A percentile compares a stretch with the other conserved stretches of the same genome.
phyloP scores from a whole-genome alignment of 1,284 basidiomycete genomes.

The Malassezia dermatis region DNA sequence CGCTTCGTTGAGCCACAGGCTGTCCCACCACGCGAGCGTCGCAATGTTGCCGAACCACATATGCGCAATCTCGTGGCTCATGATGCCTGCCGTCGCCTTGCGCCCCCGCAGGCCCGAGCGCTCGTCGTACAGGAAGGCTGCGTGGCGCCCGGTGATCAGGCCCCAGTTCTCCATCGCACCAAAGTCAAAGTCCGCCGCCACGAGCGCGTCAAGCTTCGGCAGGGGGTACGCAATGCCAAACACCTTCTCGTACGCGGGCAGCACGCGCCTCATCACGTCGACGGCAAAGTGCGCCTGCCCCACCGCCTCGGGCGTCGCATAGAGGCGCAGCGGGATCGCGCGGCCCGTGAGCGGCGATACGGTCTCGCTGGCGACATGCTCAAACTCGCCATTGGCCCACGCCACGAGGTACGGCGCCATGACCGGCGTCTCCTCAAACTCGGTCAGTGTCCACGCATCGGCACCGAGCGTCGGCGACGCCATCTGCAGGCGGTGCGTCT shows the following conservation, averaged over 20 bases:
- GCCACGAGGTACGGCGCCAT: constrained; percentile 89
- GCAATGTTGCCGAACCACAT: constrained; percentile 72
- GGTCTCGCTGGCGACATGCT: constrained; percentile 64
- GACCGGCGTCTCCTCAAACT: constrained; percentile 48
- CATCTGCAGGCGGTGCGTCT: constrained; percentile 58
- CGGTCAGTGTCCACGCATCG: constrained; percentile 47
- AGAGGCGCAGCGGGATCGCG: constrained; percentile 71
- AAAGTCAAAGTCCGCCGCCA: constrained; percentile 65
- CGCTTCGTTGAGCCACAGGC: constrained; percentile 56
- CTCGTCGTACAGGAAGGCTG: constrained; percentile 70
- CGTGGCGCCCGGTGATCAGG: constrained; percentile 79
- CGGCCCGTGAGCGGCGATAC: constrained; percentile 71
- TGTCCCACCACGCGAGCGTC: constrained; percentile 83
- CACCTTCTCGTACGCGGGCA: constrained; percentile 81
- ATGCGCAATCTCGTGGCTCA: constrained; percentile 62
- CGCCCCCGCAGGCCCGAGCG: constrained; percentile 65
- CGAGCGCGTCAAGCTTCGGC: constrained; percentile 57
- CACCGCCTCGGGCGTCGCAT: constrained; percentile 71
- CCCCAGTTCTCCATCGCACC: constrained; percentile 85
- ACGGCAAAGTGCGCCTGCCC: constrained; percentile 66
- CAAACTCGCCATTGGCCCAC: constrained; percentile 76
- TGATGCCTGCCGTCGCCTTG: constrained; percentile 66
- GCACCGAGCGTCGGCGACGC: constrained; percentile 49
- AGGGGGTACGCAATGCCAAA: constrained; percentile 84
- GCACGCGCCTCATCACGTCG: constrained; percentile 73